These are phyloP conservation scores for Rosa multiflora DNA, from an alignment of 306 rosid genomes.

Conservation along the genomic window DNA sequence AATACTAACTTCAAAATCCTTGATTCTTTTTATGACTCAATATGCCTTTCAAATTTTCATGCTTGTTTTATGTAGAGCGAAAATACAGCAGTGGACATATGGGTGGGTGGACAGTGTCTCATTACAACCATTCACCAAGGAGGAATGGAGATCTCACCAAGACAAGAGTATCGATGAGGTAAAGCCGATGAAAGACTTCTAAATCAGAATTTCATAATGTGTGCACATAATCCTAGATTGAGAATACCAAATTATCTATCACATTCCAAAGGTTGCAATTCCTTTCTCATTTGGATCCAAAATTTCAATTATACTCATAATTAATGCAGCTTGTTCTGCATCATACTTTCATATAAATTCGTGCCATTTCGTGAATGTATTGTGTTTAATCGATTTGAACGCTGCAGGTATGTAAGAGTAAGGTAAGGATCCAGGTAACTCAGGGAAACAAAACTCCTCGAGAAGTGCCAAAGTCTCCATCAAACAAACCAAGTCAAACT, in stretches of 20 bases:
- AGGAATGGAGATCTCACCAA: conserved; percentile 68
- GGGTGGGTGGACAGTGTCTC: conserved; percentile 66
- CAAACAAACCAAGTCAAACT: conserved; percentile 41
- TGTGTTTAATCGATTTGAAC: conserved; percentile 8
- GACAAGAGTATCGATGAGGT: conserved; percentile 54
- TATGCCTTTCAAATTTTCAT: neutral
- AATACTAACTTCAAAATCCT: neutral
- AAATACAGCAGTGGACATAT: conserved; percentile 45
- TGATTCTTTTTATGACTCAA: neutral
- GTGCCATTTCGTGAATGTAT: neutral
- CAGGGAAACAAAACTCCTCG: conserved; percentile 30
- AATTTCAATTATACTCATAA: neutral
- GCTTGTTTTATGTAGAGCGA: conserved; percentile 33
- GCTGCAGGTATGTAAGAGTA: conserved; percentile 56
- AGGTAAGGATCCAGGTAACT: conserved; percentile 49
- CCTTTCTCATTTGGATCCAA: neutral
- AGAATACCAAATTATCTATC: too few species aligned
- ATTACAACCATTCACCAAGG: conserved; percentile 58
- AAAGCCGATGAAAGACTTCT: neutral
- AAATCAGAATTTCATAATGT: neutral
- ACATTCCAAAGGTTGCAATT: neutral
- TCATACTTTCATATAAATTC: neutral
- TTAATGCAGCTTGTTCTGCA: neutral
- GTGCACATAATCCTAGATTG: neutral
- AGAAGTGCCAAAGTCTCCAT: conserved; percentile 38